phyloP scores from a whole-genome alignment of 2,329 filamentous ascomycete genomes.

The Chaetomiaceae sp. region DNA sequence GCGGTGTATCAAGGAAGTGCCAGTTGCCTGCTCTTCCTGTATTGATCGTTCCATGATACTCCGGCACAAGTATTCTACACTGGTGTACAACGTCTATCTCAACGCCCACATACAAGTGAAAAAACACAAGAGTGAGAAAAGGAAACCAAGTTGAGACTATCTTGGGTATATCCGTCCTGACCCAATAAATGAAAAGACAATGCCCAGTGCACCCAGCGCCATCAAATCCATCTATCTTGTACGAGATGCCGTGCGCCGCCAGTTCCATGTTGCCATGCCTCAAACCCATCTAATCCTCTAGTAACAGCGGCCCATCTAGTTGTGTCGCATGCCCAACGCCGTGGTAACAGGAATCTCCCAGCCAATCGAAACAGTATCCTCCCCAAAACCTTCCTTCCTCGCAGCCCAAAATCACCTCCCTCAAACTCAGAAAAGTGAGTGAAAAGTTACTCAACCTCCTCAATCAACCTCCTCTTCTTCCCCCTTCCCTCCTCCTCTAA shows the following conservation, averaged over 20 bases:
- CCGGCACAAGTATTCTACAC: no score
- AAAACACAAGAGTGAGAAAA: no score
- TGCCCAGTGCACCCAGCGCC: not conserved
- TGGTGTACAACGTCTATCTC: no score
- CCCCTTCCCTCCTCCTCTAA: no score
- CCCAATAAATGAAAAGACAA: not conserved
- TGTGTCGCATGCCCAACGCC: not conserved
- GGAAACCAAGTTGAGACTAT: no score
- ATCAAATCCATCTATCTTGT: no score
- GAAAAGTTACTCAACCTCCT: constrained; percentile 14
- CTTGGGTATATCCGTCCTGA: not conserved
- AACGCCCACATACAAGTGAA: no score
- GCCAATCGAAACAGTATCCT: not conserved
- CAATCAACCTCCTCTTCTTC: constrained; percentile 12
- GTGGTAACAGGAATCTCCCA: not conserved
- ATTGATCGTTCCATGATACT: no score
- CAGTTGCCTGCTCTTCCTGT: no score
- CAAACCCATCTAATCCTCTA: not conserved
- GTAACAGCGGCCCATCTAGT: not conserved
- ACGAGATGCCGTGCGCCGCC: not conserved
- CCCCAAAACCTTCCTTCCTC: not conserved
- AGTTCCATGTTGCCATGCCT: not conserved
- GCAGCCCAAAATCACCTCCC: no score
- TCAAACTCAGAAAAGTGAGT: not conserved
- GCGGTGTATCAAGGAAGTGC: no score